Evolutionary conservation across 345 rosid species (phyloP).

Genomic region (Citrus inodora): DNA sequence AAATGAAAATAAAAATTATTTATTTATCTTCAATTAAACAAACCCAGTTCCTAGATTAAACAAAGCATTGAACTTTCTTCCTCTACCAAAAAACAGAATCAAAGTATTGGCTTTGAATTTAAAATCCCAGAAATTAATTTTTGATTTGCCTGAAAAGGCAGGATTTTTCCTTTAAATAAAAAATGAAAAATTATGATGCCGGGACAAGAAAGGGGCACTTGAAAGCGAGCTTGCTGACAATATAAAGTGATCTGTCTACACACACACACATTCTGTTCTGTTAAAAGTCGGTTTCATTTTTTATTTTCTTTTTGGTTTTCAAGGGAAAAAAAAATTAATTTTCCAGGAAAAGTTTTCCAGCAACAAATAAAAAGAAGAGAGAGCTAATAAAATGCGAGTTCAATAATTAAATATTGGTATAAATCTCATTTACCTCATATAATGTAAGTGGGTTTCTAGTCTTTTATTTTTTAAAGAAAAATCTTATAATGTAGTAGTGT

Average conservation of each 20-base stretch:
- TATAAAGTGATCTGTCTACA: conserved; percentile 30
- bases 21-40: neutral
- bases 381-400: neutral
- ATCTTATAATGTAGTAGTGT: too few species aligned
- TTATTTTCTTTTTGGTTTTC: neutral
- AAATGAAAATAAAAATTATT: neutral
- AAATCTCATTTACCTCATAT: neutral
- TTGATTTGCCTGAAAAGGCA: neutral
- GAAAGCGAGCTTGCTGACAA: conserved; percentile 37
- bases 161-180: neutral
- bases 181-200: neutral
- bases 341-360: neutral
- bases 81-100: conserved; percentile 5
- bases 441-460: too few species aligned
- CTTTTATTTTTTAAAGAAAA: too few species aligned
- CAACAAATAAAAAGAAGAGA: neutral
- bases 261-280: conserved; percentile 29
- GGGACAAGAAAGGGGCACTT: neutral
- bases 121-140: neutral
- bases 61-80: neutral
- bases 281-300: conserved; percentile 22
- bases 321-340: neutral
- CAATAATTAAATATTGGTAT: neutral
- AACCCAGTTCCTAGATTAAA: conserved; percentile 1
- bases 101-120: neutral